Conservation (phyloP, 495 filamentous ascomycete genomes). For the Letharia lupina region DNA sequence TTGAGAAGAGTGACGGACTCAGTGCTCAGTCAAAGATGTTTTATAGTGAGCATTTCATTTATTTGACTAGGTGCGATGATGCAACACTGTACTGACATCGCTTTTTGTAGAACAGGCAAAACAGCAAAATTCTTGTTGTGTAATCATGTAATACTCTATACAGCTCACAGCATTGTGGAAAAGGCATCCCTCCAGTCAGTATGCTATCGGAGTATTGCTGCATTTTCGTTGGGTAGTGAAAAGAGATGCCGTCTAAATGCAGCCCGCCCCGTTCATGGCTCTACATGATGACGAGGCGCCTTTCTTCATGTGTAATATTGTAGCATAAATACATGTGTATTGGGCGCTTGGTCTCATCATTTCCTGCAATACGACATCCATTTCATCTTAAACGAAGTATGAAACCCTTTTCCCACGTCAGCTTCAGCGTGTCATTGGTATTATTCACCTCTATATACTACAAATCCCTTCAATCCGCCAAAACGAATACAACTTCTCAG, state of each 20-base stretch:
- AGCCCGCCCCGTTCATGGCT: not conserved
- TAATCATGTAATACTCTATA: slow-evolving; percentile 52
- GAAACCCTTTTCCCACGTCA: not conserved
- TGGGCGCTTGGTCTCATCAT: not conserved
- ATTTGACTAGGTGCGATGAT: not conserved
- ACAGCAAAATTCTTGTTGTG: slow-evolving; percentile 93
- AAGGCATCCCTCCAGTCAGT: slow-evolving; percentile 2
- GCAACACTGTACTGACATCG: slow-evolving; percentile 8
- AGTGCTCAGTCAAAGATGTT: slow-evolving; percentile 94
- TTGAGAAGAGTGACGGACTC: slow-evolving; percentile 79
- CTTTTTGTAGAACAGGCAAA: slow-evolving; percentile 53
- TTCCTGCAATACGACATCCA: not conserved
- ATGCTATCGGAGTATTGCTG: not conserved
- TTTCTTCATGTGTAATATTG: not conserved
- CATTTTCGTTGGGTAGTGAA: not conserved
- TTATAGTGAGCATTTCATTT: slow-evolving; percentile 50
- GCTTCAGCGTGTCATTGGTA: not conserved
- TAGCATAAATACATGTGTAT: not conserved
- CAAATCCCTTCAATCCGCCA: not conserved
- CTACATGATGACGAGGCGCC: not conserved
- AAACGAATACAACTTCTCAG: not conserved
- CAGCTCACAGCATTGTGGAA: not conserved
- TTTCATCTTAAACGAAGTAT: not conserved
- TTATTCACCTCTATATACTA: not conserved
- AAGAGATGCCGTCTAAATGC: not conserved